Base-by-base conservation (phyloP, 108 stramenopile genomes). In the Schizochytrium sp. region DNA sequence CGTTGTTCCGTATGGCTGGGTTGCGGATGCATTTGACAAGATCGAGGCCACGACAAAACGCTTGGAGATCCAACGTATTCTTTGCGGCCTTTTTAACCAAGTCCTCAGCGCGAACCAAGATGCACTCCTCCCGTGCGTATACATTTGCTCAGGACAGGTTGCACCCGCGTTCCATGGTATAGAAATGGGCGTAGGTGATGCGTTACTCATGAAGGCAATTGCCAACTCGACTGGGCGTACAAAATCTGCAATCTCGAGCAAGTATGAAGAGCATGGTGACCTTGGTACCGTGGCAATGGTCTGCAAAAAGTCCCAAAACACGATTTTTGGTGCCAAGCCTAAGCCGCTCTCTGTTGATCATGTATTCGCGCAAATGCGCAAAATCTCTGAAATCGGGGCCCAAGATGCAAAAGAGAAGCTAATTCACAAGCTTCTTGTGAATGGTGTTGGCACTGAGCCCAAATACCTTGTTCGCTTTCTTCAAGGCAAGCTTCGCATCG, bases 401-500 rank as follows among this genome's bases (percentile, higher is more conserved):
- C 96, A 97, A 91, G 97, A 97, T 87, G 94, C 91, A 89, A 99
- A 99, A 90, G 95, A 98, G 17, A 95, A 95, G 57, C 91, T 94
- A 87, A 99, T 99, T 92, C 96, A 98, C 87, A 93, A 93, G 61
- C 90, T 99, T 72, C 92, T 99, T 55, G 95, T 97, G 42, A 89
- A 93, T 3, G 95, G 41, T 7, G 44, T 88, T 57, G 96, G 95
- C 5, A 46, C 89, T 42, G 98, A 99, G 93, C 92, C 97, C 56
- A 97, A 98, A 89, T 99, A 97, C 94, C 95, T 99, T 76, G 95
- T 99, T 53, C 95, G 99, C 3, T 98, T 97, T 40, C 95, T 99
- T 76, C 98, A 99, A 93, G 98, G 98, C 17, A 99, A 98, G 92
- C 94, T 99, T 60, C 93, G 99, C 40, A 97, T 99, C 90, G 98